Base-by-base conservation (phyloP, 2,329 filamentous ascomycete species). In the Juglanconis oblonga region DNA sequence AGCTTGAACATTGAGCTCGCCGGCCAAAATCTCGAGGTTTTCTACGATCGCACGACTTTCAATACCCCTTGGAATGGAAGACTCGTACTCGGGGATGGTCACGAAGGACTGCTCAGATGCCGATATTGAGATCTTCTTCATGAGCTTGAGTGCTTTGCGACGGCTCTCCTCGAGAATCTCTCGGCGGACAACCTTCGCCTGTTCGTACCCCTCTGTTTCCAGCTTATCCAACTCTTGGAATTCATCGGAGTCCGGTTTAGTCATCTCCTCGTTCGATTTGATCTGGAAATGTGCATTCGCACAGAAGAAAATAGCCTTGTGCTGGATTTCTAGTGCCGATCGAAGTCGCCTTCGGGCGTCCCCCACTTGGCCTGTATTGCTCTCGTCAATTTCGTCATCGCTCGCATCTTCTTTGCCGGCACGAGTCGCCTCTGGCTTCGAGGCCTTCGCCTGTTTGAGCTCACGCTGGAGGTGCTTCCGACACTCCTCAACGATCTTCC, bases 281-380 rank as follows among this genome's bases (percentile, higher is more conserved):
- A 96, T 89, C 69, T 97, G 91, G 69, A 87, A 97, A 66, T 88
- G 87, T 0, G 87, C 89, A 66, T 92, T 97, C 13, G 88, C 92
- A 32, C 88, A 88, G 69, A 96, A 97, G 75, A 97, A 97, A 1
- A 86, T 81, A 35, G 89, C 91, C 65, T 88, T 87, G 71, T 97
- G 94, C 62, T 94, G 83, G 48, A 96, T 74, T 69, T 96, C 92
- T 17, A 97, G 77, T 2, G 90, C 87, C 24, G 80, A 81, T 9
- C 92, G 87, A 29, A 97, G 77, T 48, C 86, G 83, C 56, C 87
- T 84, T 38, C 87, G 85, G 53, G 83, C 81, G 42, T 85, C 81
- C 52, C 81, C 78, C 31, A 91, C 67, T 17, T 81, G 81, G 0
- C 72, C 55, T 2, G 59, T 44, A 3, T 65, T 54, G 3, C 52